Percentiles rank a stretch among this genome's conserved stretches.
Evolutionary conservation across 352 stramenopile genomes (phyloP).

Genomic region (Phytopythium vexans): DNA sequence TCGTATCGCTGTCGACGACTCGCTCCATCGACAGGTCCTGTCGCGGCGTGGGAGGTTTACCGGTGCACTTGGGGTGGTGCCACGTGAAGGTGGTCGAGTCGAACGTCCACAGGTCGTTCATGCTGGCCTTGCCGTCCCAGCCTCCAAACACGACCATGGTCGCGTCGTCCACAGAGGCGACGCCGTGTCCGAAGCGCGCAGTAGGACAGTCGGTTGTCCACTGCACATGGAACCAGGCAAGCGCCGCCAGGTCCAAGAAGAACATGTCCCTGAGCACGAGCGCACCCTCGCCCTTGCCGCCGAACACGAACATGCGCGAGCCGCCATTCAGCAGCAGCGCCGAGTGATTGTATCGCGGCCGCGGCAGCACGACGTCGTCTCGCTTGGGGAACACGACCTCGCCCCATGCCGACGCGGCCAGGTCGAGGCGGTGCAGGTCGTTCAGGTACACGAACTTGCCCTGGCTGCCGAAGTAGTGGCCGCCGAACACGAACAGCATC

Average conservation of each 20-base stretch:
- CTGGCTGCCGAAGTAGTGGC: constrained; percentile 84
- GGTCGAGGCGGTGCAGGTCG: constrained; percentile 86
- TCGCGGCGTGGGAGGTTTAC: constrained; percentile 58
- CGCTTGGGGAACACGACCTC: constrained; percentile 51
- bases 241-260: constrained; percentile 81
- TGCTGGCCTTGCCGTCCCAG: constrained; percentile 77
- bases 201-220: constrained; percentile 79
- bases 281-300: constrained; percentile 20
- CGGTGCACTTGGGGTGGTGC: constrained; percentile 59
- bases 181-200: constrained; percentile 70
- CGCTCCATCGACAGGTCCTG: constrained; percentile 72
- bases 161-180: constrained; percentile 54
- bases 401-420: constrained; percentile 72
- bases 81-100: constrained; percentile 71
- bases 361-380: constrained; percentile 41
- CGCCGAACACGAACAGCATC: constrained; percentile 87
- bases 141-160: constrained; percentile 88
- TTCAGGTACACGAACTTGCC: constrained; percentile 89
- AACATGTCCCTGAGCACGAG: constrained; percentile 82
- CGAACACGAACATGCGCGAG: constrained; percentile 79
- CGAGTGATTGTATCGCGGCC: constrained; percentile 85
- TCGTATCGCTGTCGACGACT: constrained; percentile 3
- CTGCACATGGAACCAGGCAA: constrained; percentile 84
- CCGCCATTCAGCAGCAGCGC: constrained; percentile 62
- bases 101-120: constrained; percentile 76